phyloP scores from a whole-genome alignment of 2,329 filamentous ascomycete genomes.

The Bisporella sp. region DNA sequence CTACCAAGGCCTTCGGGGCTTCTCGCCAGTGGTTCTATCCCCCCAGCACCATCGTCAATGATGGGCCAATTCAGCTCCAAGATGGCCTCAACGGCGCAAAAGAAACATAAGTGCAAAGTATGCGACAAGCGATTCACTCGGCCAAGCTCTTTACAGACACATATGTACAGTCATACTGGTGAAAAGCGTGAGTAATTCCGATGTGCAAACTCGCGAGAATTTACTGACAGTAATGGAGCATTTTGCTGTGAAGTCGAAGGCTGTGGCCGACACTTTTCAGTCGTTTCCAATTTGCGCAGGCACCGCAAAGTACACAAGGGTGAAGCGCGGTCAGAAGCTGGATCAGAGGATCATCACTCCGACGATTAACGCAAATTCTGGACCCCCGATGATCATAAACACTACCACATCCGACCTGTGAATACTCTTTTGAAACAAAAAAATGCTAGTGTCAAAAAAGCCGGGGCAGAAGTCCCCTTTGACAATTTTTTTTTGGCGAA shows the following conservation, averaged over 20 bases:
- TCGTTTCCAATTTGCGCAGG: conserved; percentile 88
- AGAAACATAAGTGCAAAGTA: conserved; percentile 99
- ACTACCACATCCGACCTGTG: not conserved
- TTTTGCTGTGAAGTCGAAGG: conserved; percentile 92
- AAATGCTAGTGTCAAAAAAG: too few species aligned
- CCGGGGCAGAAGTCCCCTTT: too few species aligned
- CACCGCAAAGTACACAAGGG: conserved; percentile 96
- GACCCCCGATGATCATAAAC: not conserved
- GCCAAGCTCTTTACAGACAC: conserved; percentile 88
- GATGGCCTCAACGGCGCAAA: conserved; percentile 89
- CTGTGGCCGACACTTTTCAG: conserved; percentile 92
- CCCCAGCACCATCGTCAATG: conserved; percentile 89
- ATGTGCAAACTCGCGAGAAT: not conserved
- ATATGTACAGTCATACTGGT: conserved; percentile 98
- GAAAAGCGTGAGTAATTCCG: conserved; percentile 74
- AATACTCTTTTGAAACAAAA: not conserved
- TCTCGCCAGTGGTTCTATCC: conserved; percentile 48
- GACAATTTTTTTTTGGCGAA: too few species aligned
- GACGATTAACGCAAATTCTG: conserved; percentile 32
- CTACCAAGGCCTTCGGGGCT: conserved; percentile 70
- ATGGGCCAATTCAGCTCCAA: conserved; percentile 99
- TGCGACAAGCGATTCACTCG: conserved; percentile 97
- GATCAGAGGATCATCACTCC: conserved; percentile 53
- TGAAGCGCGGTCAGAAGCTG: conserved; percentile 56
- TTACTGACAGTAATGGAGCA: conserved; percentile 44